Percentiles rank a stretch among this genome's conserved stretches.
These are phyloP conservation scores for Camellia japonica DNA, from an alignment of 148 eudicot species.

Conservation along the genomic window DNA sequence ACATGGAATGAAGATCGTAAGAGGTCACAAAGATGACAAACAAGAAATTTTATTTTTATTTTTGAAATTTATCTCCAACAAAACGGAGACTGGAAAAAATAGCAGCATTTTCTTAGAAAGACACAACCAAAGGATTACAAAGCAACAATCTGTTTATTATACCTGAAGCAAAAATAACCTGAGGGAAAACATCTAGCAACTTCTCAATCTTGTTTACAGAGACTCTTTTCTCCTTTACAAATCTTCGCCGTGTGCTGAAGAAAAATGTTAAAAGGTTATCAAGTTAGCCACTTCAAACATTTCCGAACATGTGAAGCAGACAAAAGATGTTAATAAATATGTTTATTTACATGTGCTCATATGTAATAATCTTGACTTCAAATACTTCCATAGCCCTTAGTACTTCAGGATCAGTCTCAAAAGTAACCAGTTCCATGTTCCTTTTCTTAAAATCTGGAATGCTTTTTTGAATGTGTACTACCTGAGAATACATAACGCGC, in stretches of 20 bases:
- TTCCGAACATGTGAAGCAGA: constrained; percentile 16
- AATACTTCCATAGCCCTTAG: constrained; percentile 62
- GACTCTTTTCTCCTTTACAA: constrained; percentile 65
- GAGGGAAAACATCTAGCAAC: constrained; percentile 75
- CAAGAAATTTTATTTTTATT: constrained; percentile 2
- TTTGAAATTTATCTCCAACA: background rate
- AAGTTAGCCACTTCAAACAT: constrained; percentile 11
- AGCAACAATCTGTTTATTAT: constrained; percentile 22
- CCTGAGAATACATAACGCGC: constrained; percentile 37
- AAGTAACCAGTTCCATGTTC: constrained; percentile 47
- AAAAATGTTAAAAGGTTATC: constrained; percentile 12
- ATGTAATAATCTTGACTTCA: constrained; percentile 57
- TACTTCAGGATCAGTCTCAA: constrained; percentile 56
- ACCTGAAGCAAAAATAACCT: constrained; percentile 59
- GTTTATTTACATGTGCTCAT: constrained; percentile 71
- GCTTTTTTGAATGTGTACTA: constrained; percentile 46
- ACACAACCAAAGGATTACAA: background rate
- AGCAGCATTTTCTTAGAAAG: background rate
- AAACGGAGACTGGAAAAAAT: background rate
- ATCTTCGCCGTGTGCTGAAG: constrained; percentile 68
- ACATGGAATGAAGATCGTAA: background rate
- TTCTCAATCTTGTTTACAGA: constrained; percentile 79
- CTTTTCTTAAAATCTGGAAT: constrained; percentile 63
- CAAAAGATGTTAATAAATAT: constrained; percentile 9
- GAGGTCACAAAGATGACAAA: background rate